Conservation (phyloP, 2,329 filamentous ascomycete genomes). For the Ophiocordyceps australis region DNA sequence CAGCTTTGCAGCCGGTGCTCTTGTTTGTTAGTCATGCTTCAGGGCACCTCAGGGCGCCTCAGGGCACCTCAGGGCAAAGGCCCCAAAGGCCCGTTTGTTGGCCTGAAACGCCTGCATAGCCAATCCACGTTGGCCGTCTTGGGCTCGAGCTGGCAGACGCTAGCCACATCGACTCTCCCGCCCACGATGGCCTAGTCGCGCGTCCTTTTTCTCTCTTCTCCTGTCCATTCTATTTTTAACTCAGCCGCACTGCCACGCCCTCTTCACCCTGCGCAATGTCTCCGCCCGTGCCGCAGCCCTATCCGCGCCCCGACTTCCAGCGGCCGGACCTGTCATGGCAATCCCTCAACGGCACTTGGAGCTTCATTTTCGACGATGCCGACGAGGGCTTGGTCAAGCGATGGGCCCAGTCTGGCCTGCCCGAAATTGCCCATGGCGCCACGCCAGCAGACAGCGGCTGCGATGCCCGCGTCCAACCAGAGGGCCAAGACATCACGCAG, state of each 20-base stretch:
- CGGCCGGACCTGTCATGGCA: constrained; percentile 36
- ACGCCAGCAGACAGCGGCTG: constrained; percentile 6
- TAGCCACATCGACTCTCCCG: too few species aligned
- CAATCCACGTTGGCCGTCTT: too few species aligned
- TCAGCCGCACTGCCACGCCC: too few species aligned
- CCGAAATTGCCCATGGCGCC: constrained; percentile 17
- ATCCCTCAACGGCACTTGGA: constrained; percentile 44
- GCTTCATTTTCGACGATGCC: constrained; percentile 46
- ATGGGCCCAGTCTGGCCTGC: constrained; percentile 36
- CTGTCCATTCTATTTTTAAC: too few species aligned
- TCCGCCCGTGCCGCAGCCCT: constrained; percentile 11
- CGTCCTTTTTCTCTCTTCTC: not conserved
- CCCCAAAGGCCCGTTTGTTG: too few species aligned
- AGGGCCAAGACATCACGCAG: constrained; percentile 15
- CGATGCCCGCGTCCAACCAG: constrained; percentile 18
- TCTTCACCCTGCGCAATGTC: too few species aligned
- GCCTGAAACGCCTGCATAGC: too few species aligned
- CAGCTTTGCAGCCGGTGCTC: too few species aligned
- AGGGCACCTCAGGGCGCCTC: too few species aligned
- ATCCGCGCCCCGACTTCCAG: constrained; percentile 48
- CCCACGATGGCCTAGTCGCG: not conserved
- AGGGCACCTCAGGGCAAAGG: too few species aligned
- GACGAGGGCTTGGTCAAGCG: constrained; percentile 31
- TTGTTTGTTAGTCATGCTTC: too few species aligned
- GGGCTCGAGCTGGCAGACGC: too few species aligned